phyloP scores from a whole-genome alignment of 352 stramenopile species.

The Pythium pyrilobum region DNA sequence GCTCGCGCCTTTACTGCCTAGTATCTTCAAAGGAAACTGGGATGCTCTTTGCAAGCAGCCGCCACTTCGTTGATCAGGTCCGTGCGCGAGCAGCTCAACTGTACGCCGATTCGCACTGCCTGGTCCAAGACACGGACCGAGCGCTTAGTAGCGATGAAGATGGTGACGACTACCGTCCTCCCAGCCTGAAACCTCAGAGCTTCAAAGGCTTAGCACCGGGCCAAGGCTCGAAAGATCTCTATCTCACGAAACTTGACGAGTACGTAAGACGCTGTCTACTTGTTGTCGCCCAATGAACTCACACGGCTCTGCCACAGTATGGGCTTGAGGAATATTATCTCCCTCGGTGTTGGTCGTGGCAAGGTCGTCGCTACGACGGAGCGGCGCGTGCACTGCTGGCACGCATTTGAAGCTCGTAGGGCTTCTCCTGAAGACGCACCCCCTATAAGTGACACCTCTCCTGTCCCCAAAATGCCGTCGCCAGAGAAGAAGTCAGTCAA shows the following conservation, averaged over 20 bases:
- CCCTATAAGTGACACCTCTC: too few relatives aligned
- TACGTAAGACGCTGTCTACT: constrained; percentile 2
- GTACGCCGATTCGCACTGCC: too few relatives aligned
- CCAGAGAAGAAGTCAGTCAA: neutral
- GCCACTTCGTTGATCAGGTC: constrained; percentile 27
- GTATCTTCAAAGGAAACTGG: constrained; percentile 33
- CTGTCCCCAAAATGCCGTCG: neutral
- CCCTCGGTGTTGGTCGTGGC: constrained; percentile 18
- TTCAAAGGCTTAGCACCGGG: too few relatives aligned
- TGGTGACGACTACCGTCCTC: too few relatives aligned
- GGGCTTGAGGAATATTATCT: constrained; percentile 10
- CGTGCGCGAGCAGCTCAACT: constrained; percentile 1
- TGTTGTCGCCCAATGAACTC: neutral
- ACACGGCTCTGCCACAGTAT: neutral
- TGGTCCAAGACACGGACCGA: too few relatives aligned
- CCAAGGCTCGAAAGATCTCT: neutral
- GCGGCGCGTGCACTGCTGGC: constrained; percentile 19
- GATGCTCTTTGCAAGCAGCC: constrained; percentile 27
- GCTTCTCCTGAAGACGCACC: neutral
- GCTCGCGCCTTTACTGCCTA: constrained; percentile 44
- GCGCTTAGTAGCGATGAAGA: too few relatives aligned
- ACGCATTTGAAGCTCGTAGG: constrained; percentile 2
- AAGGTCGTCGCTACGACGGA: constrained; percentile 14
- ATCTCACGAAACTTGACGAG: constrained; percentile 13
- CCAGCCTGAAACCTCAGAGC: too few relatives aligned